These are phyloP conservation scores for Stygiomarasmius scandens DNA, from an alignment of 1,284 basidiomycete genomes.

Conservation along the genomic window DNA sequence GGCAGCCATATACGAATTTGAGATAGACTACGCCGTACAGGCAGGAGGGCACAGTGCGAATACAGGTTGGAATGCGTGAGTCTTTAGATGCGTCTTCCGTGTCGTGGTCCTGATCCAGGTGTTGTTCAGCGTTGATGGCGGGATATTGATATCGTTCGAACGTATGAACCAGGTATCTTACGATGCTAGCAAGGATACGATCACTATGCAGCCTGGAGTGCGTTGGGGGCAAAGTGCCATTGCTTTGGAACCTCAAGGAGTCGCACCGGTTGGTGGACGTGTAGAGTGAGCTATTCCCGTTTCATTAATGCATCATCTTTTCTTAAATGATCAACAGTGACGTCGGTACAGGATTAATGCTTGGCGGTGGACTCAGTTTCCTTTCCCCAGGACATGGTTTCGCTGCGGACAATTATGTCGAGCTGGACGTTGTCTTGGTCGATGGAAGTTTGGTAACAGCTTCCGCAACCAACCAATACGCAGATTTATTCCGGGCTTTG, in stretches of 20 bases:
- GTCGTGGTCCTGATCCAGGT: not conserved
- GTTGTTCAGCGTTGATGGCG: constrained; percentile 15
- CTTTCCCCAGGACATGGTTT: constrained; percentile 17
- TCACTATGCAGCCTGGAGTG: constrained; percentile 18
- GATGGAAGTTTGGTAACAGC: constrained; percentile 40
- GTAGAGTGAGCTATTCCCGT: constrained; percentile 6
- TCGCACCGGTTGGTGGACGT: constrained; percentile 21
- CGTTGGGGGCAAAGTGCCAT: constrained; percentile 15
- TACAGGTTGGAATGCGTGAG: constrained; percentile 23
- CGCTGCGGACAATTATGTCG: constrained; percentile 11
- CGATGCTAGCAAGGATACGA: constrained; percentile 8
- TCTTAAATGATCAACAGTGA: not conserved
- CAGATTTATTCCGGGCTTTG: constrained; percentile 41
- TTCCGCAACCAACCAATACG: constrained; percentile 35
- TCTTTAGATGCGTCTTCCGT: not conserved
- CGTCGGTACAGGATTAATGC: constrained; percentile 19
- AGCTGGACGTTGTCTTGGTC: constrained; percentile 34
- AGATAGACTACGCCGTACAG: constrained; percentile 23
- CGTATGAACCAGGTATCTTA: constrained; percentile 18
- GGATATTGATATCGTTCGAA: constrained; percentile 18
- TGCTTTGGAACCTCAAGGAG: constrained; percentile 15
- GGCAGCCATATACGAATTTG: constrained; percentile 18
- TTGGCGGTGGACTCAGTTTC: constrained; percentile 21
- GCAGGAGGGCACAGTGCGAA: constrained; percentile 27
- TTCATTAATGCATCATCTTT: not conserved